Conservation (phyloP, 768 basidiomycete genomes). For the Psilocybe cubensis region DNA sequence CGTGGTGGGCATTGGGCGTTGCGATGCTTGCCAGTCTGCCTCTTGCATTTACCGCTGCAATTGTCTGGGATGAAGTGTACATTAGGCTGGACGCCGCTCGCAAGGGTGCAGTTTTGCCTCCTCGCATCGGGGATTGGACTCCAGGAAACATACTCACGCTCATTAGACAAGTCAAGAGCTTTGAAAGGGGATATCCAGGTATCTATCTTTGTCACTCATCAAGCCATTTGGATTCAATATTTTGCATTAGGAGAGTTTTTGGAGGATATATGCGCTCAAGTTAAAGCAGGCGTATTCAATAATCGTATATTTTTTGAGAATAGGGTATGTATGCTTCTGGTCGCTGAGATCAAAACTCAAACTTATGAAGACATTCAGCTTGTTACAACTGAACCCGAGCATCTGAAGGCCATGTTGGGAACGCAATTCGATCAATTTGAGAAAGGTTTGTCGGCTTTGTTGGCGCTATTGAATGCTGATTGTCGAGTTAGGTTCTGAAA, state of each 20-base stretch:
- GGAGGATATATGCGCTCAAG: not conserved
- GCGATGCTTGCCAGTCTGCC: slow-evolving; percentile 22
- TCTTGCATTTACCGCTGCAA: slow-evolving; percentile 15
- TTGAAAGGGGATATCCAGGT: slow-evolving; percentile 38
- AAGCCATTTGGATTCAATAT: slow-evolving; percentile 23
- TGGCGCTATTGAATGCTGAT: slow-evolving; percentile 4
- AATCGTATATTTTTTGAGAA: slow-evolving; percentile 26
- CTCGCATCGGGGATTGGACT: slow-evolving; percentile 15
- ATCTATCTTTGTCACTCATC: slow-evolving; percentile 20
- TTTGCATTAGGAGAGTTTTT: slow-evolving; percentile 21
- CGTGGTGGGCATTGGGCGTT: slow-evolving; percentile 12
- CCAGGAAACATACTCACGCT: slow-evolving; percentile 22
- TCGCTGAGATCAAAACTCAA: slow-evolving; percentile 42
- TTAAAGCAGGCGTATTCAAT: slow-evolving; percentile 16
- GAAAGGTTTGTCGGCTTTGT: slow-evolving; percentile 4
- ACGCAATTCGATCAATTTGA: slow-evolving; percentile 21
- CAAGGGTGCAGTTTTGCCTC: slow-evolving; percentile 24
- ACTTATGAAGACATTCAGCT: slow-evolving; percentile 35
- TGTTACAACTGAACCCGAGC: slow-evolving; percentile 20
- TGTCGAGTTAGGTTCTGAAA: not conserved
- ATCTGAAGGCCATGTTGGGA: slow-evolving; percentile 22
- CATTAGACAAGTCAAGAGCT: slow-evolving; percentile 14
- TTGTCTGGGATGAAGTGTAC: slow-evolving; percentile 17
- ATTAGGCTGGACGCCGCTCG: slow-evolving; percentile 19
- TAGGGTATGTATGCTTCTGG: slow-evolving; percentile 20